phyloP scores from a whole-genome alignment of 805 yeast species.

The Torulaspora maleeae region DNA sequence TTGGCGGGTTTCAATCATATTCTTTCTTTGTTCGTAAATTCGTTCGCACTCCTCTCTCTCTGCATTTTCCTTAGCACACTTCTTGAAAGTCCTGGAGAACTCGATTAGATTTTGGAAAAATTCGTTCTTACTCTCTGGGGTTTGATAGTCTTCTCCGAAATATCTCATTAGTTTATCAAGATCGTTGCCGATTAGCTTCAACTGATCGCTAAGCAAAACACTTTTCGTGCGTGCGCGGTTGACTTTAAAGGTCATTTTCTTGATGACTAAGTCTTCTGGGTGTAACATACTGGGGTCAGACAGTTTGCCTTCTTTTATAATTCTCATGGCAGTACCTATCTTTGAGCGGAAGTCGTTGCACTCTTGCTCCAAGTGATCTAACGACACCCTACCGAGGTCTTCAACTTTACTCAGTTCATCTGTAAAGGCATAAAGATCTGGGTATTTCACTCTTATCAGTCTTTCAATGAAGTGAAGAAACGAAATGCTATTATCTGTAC shows the following conservation, averaged over 20 bases:
- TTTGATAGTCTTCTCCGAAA: slow-evolving; percentile 64
- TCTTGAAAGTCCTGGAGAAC: slow-evolving; percentile 57
- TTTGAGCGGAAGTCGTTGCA: slow-evolving; percentile 50
- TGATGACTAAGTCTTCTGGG: slow-evolving; percentile 58
- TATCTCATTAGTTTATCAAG: slow-evolving; percentile 58
- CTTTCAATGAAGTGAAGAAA: slow-evolving; percentile 72
- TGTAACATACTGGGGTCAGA: slow-evolving; percentile 60
- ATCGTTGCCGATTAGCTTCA: slow-evolving; percentile 46
- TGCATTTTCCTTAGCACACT: slow-evolving; percentile 60
- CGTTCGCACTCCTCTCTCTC: slow-evolving; percentile 64
- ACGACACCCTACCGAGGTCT: slow-evolving; percentile 54
- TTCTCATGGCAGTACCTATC: slow-evolving; percentile 47
- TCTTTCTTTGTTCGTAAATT: slow-evolving; percentile 60
- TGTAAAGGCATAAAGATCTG: slow-evolving; percentile 56
- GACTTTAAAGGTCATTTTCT: slow-evolving; percentile 48
- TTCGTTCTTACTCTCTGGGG: slow-evolving; percentile 49
- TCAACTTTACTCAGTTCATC: slow-evolving; percentile 52
- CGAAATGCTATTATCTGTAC: slow-evolving; percentile 62
- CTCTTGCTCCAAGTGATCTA: slow-evolving; percentile 59
- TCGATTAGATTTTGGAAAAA: slow-evolving; percentile 60
- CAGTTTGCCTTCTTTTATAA: slow-evolving; percentile 58
- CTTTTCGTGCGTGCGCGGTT: slow-evolving; percentile 53
- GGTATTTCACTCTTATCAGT: slow-evolving; percentile 58
- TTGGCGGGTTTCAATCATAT: slow-evolving; percentile 36
- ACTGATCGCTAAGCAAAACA: slow-evolving; percentile 47